A percentile compares a stretch with the other conserved stretches of the same genome.
Conservation (phyloP, 805 yeast genomes). For the Candida yuanshanica region DNA sequence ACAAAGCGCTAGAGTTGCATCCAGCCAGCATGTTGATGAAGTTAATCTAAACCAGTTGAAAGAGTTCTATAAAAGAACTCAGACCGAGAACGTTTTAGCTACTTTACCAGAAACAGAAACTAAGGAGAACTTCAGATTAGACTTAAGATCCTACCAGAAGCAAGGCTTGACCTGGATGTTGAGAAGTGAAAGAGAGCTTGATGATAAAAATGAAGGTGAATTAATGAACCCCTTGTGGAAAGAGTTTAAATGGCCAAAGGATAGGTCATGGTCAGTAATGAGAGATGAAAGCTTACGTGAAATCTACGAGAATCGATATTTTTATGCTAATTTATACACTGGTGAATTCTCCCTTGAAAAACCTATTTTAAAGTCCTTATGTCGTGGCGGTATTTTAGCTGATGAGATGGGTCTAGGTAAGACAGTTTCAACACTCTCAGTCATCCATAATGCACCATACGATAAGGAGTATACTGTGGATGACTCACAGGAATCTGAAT, state of each 20-base stretch:
- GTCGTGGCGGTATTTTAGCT: slow-evolving; percentile 83
- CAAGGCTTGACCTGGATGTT: slow-evolving; percentile 89
- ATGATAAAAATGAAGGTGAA: slow-evolving; percentile 37
- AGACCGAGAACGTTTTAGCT: slow-evolving; percentile 49
- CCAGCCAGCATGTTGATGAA: slow-evolving; percentile 28
- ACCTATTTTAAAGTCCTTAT: slow-evolving; percentile 56
- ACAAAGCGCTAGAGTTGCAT: not conserved
- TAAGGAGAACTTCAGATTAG: slow-evolving; percentile 45
- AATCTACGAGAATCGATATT: slow-evolving; percentile 25
- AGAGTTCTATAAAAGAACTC: slow-evolving; percentile 68
- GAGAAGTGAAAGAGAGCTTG: slow-evolving; percentile 61
- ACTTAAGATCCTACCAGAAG: slow-evolving; percentile 70
- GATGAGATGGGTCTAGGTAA: slow-evolving; percentile 98
- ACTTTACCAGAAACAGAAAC: slow-evolving; percentile 57
- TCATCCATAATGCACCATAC: slow-evolving; percentile 59
- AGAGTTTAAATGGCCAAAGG: slow-evolving; percentile 67
- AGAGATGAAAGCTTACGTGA: slow-evolving; percentile 17
- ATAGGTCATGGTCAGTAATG: slow-evolving; percentile 33
- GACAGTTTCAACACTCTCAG: slow-evolving; percentile 75
- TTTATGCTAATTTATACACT: slow-evolving; percentile 73
- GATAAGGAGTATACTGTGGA: slow-evolving; percentile 29
- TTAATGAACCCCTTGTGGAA: slow-evolving; percentile 84
- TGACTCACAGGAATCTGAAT: slow-evolving; percentile 24
- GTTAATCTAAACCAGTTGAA: slow-evolving; percentile 68
- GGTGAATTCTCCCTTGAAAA: slow-evolving; percentile 70